Base-by-base conservation (phyloP, 2,329 filamentous ascomycete species). In the Onygena corvina region DNA sequence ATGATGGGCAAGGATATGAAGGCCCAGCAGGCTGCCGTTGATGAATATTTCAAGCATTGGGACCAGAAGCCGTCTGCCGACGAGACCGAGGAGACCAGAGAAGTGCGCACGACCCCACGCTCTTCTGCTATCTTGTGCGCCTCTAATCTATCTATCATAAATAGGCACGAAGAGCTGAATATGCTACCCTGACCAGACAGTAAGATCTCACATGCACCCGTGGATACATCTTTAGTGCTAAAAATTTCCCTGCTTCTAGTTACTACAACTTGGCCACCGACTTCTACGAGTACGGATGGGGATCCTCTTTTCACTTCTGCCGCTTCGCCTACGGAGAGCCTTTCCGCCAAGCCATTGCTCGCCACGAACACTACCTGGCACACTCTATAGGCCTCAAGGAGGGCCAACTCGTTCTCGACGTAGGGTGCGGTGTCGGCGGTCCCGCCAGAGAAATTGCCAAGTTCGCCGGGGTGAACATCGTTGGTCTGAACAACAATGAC, bases 201-300 rank as follows among this genome's bases (percentile, higher is more conserved):
- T 92, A 77, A 60, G 83, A 16, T 30, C 20, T 11, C 11, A 11
- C 30, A 12, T 25, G 12, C 6, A 46, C 21, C 33, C 5, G 44
- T n/a, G 11, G 16, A 8, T 8, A 33, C 5, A 31, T 31, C 2
- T 11, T n/a, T 7, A 31, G 11, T 5, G 31, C 27, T 34, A 29
- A 46, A 16, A 23, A 25, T 50, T 8, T 5, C n/a, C n/a, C n/a
- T n/a, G n/a, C n/a, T n/a, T 33, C 61, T 50, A 88, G 84, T 67
- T 94, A 95, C 76, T 95, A 95, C 75, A 94, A 95, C 71, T 79
- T 94, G 45, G 88, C 86, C n/a, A 95, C 89, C 58, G 89, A 94
- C 64, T 70, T 94, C 46, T 94, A 94, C 75, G 92, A 96, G 74
- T 92, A 94, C 60, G 92, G 89, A 60, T 98, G 92, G 89, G 86